Evolutionary conservation across 2,329 filamentous ascomycete genomes (phyloP), one percentile per base, ranked within the genome.

Genomic region (Rasamsonia emersonii): DNA sequence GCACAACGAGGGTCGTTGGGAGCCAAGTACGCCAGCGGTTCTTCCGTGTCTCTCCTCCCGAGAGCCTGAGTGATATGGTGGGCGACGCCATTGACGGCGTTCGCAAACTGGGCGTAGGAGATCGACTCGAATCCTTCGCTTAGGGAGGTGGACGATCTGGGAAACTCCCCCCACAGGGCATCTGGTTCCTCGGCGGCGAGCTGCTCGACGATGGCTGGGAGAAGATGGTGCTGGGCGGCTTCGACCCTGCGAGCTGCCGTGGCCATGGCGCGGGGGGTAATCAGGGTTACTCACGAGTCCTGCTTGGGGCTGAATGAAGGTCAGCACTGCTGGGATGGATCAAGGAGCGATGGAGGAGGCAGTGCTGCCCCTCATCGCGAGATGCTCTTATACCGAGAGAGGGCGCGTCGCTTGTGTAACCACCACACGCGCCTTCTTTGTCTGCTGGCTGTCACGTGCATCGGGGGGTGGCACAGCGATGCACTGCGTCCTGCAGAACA

Each of bases 111-210:
- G 9, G 25, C 27, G 23, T 32, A 32, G 15, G 30, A 18, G 13
- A 32, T 16, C 6, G 14, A 9, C 16, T 32, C 18, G 13, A 25
- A 32, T 11, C 30, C 30, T 3, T 32, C 23, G 11, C 17, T 17
- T 9, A 32, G 23, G 2, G 30, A 25, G 9, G 15, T n/a, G 2
- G 13, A 19, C 4, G 30, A 32, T 10, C 7, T 18, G 23, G 30
- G 30, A 14, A 25, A 32, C 21, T 32, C 30, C 9, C 30, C 30
- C 30, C 30, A 32, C 1, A 32, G 23, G 16, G 10, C 13, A 13
- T 32, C 15, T 6, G 30, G 23, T 24, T 32, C 30, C 19, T 32
- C 30, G 10, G 23, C 23, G n/a, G 30, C 30, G n/a, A 32, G 30
- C 17, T 32, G 30, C 3, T 32, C 23, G 5, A 32, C 7, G 7